Base-by-base conservation (phyloP, 164 flowering plant genomes). In the Chimonanthus salicifolius region DNA sequence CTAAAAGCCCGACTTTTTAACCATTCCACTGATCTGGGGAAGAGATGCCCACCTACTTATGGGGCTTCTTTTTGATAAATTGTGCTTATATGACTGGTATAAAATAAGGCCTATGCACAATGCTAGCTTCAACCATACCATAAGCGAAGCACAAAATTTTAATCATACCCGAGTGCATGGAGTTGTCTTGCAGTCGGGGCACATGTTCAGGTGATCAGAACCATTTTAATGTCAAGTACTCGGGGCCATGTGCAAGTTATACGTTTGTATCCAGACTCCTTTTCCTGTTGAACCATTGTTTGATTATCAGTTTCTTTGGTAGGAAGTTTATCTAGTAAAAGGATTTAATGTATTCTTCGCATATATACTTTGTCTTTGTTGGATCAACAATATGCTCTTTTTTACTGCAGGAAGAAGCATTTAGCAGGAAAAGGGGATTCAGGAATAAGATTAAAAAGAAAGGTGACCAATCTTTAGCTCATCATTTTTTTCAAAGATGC, bases 391-490 rank as follows among this genome's bases (percentile, higher is more conserved):
- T 6, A 43, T 21, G 9, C 45, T 66, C 50, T 74, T 21, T 74
- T 18, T 71, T 71, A 54, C 45, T 86, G 73, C 92, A 96, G 99
- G 99, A 96, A 76, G 83, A 83, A 20, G 95, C 97, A 73, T 96
- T 96, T 77, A 96, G 98, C 84, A 86, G 98, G 79, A 94, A 95
- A 78, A 87, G 98, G 78, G 83, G 97, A 77, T 94, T 96, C 83
- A 83, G 98, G 3, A 94, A 94, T 73, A 96, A 94, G 83, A 80
- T 96, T 18, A 54, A 54, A 54, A 96, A 94, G 82, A 95, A 93
- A 71, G 74, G 74, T 71, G 47, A 47, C 47, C 45, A 18, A n/a
- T 16, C 4, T 33, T n/a, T n/a, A 18, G 48, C 16, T n/a, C 60
- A 54, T 54, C 16, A 15, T 11, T 54, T 5, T 11, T 54, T 54